Evolutionary conservation across 495 filamentous ascomycete genomes (phyloP).

Genomic region (Articulospora tetracladia): DNA sequence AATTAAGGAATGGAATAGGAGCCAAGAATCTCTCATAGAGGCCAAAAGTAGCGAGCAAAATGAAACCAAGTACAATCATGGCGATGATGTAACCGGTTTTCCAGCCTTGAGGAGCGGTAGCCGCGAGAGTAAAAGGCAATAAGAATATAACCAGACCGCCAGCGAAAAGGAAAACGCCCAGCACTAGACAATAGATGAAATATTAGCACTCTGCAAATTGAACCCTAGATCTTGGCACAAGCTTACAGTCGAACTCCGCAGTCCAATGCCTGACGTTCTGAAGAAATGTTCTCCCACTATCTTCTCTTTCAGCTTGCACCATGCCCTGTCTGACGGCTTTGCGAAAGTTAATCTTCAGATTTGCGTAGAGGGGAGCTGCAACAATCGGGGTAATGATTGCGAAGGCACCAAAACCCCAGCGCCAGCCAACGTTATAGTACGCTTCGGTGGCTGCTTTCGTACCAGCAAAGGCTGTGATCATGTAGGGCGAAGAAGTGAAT

Average conservation of each 20-base stretch:
- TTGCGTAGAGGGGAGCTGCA: constrained; percentile 38
- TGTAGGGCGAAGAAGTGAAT: constrained; percentile 52
- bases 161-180: constrained; percentile 49
- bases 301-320: constrained; percentile 33
- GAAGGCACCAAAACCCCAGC: constrained; percentile 54
- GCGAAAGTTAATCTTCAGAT: constrained; percentile 38
- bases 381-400: constrained; percentile 46
- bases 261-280: constrained; percentile 53
- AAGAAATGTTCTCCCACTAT: constrained; percentile 44
- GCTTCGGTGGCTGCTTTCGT: constrained; percentile 34
- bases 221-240: too few relatives aligned
- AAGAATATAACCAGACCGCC: constrained; percentile 54
- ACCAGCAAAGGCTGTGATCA: constrained; percentile 46
- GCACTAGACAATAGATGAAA: too few relatives aligned
- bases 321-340: constrained; percentile 54
- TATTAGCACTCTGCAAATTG: too few relatives aligned
- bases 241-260: constrained; percentile 8
- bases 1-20: constrained; percentile 52
- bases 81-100: constrained; percentile 48
- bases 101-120: constrained; percentile 43
- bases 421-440: constrained; percentile 36
- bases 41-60: constrained; percentile 48
- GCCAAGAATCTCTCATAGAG: constrained; percentile 54
- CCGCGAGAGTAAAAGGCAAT: constrained; percentile 54
- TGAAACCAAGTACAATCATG: constrained; percentile 53